phyloP scores from a whole-genome alignment of 164 flowering plant species.

The Magnolia sinica region DNA sequence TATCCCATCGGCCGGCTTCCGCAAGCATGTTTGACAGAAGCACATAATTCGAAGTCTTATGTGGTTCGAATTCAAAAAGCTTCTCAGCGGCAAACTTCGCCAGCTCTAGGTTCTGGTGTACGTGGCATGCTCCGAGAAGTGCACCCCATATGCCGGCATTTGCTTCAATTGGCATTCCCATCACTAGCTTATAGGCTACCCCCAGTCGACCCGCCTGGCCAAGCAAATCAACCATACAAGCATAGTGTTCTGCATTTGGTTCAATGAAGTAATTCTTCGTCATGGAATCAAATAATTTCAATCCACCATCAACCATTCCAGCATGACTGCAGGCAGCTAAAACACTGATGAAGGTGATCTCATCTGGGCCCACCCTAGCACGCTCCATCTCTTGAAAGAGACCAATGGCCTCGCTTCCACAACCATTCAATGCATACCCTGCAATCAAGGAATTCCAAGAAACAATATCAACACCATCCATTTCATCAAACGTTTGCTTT shows the following conservation, averaged over 20 bases:
- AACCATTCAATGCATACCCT: constrained; percentile 24
- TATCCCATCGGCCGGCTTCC: constrained; percentile 23
- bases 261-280: constrained; percentile 10
- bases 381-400: constrained; percentile 18
- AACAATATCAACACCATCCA: constrained; percentile 6
- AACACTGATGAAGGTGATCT: constrained; percentile 22
- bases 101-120: constrained; percentile 11
- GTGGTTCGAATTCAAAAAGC: constrained; percentile 23
- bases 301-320: constrained; percentile 19
- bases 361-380: constrained; percentile 16
- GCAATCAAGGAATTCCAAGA: constrained; percentile 24
- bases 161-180: constrained; percentile 18
- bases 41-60: constrained; percentile 24
- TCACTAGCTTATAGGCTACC: constrained; percentile 22
- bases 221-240: constrained; percentile 22
- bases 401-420: constrained; percentile 15
- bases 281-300: constrained; percentile 18
- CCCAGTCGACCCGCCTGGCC: constrained; percentile 20
- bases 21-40: constrained; percentile 20
- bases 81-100: constrained; percentile 25
- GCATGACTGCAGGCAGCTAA: constrained; percentile 27
- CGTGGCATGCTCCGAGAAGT: constrained; percentile 22
- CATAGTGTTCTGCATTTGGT: constrained; percentile 23
- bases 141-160: constrained; percentile 25
- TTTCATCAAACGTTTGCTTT: constrained; percentile 12